A percentile compares a stretch with the other conserved stretches of the same genome.
Conservation (phyloP, 805 yeast genomes). For the Candida bentonensis region DNA sequence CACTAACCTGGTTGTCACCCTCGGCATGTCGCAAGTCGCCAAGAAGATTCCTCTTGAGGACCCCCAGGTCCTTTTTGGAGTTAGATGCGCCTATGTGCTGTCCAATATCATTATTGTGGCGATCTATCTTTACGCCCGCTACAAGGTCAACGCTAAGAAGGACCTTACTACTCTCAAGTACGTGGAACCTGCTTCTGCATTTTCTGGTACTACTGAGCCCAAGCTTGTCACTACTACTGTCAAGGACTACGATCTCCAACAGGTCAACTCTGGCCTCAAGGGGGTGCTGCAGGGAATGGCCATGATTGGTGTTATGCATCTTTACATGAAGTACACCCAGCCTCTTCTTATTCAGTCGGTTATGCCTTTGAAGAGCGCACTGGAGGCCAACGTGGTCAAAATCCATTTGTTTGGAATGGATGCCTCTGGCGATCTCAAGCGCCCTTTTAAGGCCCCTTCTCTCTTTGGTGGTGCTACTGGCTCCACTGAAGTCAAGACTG, state of each 20-base stretch:
- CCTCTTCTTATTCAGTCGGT: conserved; percentile 92
- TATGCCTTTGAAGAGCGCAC: conserved; percentile 76
- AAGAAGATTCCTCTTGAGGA: conserved; percentile 81
- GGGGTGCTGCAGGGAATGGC: conserved; percentile 79
- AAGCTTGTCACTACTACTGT: conserved; percentile 81
- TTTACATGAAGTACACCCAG: conserved; percentile 94
- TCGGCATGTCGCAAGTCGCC: conserved; percentile 91
- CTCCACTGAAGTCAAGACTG: conserved; percentile 49
- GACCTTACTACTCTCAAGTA: conserved; percentile 82
- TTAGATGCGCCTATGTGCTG: conserved; percentile 55
- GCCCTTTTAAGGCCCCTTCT: conserved; percentile 89
- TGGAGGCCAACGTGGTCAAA: conserved; percentile 81
- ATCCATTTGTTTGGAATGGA: conserved; percentile 76
- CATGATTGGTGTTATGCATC: conserved; percentile 97
- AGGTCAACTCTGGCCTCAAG: conserved; percentile 66
- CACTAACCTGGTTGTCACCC: conserved; percentile 77
- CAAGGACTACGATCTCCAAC: conserved; percentile 86
- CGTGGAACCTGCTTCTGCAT: conserved; percentile 69
- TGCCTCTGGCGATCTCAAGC: conserved; percentile 80
- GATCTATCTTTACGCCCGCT: conserved; percentile 52
- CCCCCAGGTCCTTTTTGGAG: conserved; percentile 56
- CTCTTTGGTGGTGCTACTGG: conserved; percentile 47
- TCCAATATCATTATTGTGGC: conserved; percentile 53
- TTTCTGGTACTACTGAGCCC: conserved; percentile 56
- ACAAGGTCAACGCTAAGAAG: conserved; percentile 54